These are phyloP conservation scores for Artemisia tridentata DNA, from an alignment of 129 eudicot species.

Conservation along the genomic window DNA sequence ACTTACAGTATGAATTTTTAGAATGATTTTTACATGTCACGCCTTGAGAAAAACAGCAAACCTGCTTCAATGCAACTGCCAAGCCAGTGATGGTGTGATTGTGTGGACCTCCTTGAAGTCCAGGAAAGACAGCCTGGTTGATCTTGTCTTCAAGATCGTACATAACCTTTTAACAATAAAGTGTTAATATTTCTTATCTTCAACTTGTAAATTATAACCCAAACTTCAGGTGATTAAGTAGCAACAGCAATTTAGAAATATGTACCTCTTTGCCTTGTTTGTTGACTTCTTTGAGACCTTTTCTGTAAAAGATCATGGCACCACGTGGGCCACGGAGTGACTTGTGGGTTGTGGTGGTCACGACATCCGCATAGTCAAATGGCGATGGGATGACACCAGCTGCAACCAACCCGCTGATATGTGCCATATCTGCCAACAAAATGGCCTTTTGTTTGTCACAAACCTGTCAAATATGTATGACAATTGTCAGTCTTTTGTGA, in stretches of 20 bases:
- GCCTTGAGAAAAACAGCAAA: constrained; percentile 21
- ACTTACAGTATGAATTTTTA: no score
- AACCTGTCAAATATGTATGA: constrained; percentile 44
- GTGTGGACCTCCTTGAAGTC: constrained; percentile 99
- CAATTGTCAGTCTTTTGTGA: neutral
- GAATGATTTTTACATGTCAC: no score
- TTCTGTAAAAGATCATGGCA: constrained; percentile 94
- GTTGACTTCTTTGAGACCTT: constrained; percentile 85
- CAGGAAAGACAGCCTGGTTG: constrained; percentile 99
- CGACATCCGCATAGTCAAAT: constrained; percentile 91
- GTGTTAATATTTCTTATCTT: constrained; percentile 2
- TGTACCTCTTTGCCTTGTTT: constrained; percentile 93
- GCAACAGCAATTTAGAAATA: neutral
- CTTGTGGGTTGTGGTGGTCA: constrained; percentile 96
- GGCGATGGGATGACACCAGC: constrained; percentile 95
- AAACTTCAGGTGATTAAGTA: neutral
- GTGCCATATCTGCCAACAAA: constrained; percentile 93
- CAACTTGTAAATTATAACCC: neutral
- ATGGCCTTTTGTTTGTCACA: constrained; percentile 94
- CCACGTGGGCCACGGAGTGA: constrained; percentile 99
- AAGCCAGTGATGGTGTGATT: constrained; percentile 95
- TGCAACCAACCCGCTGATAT: constrained; percentile 93
- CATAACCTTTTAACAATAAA: constrained; percentile 48
- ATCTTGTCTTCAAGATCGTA: constrained; percentile 96
- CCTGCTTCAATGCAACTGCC: constrained; percentile 99